phyloP scores from a whole-genome alignment of 2,329 filamentous ascomycete species.

The Arthroderma sp. region DNA sequence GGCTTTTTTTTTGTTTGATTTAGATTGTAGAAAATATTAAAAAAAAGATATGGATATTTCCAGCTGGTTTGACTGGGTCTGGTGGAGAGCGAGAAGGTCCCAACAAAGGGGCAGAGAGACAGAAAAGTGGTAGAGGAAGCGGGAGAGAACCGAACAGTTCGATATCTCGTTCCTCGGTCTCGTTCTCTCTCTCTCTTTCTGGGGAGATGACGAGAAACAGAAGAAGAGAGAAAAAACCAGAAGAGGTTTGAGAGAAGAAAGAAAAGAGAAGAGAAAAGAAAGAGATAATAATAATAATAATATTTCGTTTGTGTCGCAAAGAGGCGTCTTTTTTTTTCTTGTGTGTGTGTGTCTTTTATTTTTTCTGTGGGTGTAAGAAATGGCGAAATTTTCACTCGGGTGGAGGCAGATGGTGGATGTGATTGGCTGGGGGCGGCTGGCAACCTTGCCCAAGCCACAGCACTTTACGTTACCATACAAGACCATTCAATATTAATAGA shows the following conservation, averaged over 20 bases:
- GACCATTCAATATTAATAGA: too few species aligned
- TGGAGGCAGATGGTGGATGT: too few species aligned
- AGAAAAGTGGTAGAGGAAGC: not conserved
- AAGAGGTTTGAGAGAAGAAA: slow-evolving; percentile 1
- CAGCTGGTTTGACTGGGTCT: too few species aligned
- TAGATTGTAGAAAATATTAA: not conserved
- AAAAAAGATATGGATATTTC: not conserved
- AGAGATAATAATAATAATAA: not conserved
- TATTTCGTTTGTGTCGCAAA: not conserved
- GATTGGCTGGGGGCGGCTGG: too few species aligned
- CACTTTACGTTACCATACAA: too few species aligned
- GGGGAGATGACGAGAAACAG: not conserved
- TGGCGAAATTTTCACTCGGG: too few species aligned
- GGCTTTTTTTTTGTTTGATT: not conserved
- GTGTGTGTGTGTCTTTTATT: too few species aligned
- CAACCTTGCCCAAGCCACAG: too few species aligned
- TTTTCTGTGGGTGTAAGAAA: too few species aligned
- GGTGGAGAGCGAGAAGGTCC: not conserved
- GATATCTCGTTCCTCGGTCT: not conserved
- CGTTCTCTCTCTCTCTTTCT: not conserved
- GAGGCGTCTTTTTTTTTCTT: not conserved
- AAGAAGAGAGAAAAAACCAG: not conserved
- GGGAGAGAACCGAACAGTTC: not conserved
- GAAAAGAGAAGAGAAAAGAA: slow-evolving; percentile 1
- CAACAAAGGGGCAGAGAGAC: slow-evolving; percentile 1